Evolutionary conservation across 441 rosid genomes (phyloP), one percentile per base, ranked within the genome.

Genomic region (Mallotus japonicus): DNA sequence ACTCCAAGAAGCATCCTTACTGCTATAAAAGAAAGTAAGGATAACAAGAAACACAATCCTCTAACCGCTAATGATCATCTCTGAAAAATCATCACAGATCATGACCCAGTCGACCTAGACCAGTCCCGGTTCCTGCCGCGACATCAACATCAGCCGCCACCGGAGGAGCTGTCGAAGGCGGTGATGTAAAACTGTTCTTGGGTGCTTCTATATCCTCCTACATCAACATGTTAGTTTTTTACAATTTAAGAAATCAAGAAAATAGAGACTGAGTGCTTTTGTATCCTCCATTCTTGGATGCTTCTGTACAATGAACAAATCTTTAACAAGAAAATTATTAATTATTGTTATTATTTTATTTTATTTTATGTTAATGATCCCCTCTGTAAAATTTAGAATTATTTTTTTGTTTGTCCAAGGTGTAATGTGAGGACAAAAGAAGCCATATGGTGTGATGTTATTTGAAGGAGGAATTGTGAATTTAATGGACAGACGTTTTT

Each of bases 11-110:
- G 28, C 28, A 1, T 24, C 28, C 28, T 1, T 24, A 1, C 1
- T 24, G 28, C 28, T 24, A 92, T 51, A 65, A 92, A 89, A 22
- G 95, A 76, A 15, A 93, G 86, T 73, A 90, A 69, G 77, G 97
- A 93, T 82, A 92, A 87, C 65, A 89, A 6, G 24, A 91, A 69
- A 69, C 83, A 76, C 70, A 85, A 53, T 69, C 85, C 90, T 67
- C 97, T 83, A 65, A 78, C 72, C 14, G 50, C 83, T 76, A 87
- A 64, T 19, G 87, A 86, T 10, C 87, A 88, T 81, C 79, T 85
- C 68, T 84, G 83, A 34, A 87, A 20, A 83, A 88, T 56, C 13
- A 81, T 79, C 46, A 83, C 81, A 68, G 68, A 44, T 20, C 76
- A 82, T 5, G 10, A 54, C 58, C 20, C 58, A 17, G 75, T 93